phyloP scores from a whole-genome alignment of 768 basidiomycete species.

The Pleurotus citrinopileatus region DNA sequence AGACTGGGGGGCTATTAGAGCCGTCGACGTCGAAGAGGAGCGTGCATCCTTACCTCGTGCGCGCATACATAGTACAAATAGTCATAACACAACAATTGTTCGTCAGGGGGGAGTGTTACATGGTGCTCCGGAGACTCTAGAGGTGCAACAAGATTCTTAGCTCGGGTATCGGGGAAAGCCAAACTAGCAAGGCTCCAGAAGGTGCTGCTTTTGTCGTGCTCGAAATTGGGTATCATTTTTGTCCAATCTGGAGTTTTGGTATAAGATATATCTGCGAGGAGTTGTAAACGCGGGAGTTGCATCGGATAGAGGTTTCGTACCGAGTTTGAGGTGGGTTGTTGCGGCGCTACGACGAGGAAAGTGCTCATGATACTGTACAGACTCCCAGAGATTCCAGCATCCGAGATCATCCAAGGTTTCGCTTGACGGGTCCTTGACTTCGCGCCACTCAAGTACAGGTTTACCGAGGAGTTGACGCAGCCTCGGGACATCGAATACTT shows the following conservation, averaged over 20 bases:
- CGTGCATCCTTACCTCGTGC: constrained; percentile 34
- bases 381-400: constrained; percentile 56
- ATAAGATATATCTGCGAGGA: constrained; percentile 50
- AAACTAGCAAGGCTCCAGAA: constrained; percentile 48
- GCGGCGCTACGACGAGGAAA: constrained; percentile 36
- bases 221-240: constrained; percentile 41
- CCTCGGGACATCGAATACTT: constrained; percentile 58
- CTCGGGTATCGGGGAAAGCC: constrained; percentile 42
- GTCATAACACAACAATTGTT: constrained; percentile 50
- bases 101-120: constrained; percentile 46
- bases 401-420: constrained; percentile 43
- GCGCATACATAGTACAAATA: constrained; percentile 50
- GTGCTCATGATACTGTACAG: constrained; percentile 36
- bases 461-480: constrained; percentile 39
- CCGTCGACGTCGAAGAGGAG: constrained; percentile 2
- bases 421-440: constrained; percentile 50
- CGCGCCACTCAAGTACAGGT: constrained; percentile 61
- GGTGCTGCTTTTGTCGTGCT: constrained; percentile 40
- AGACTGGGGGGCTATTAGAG: constrained; percentile 30
- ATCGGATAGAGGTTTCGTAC: no score
- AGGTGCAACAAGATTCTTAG: constrained; percentile 35
- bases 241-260: constrained; percentile 47
- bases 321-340: constrained; percentile 37
- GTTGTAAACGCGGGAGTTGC: no score
- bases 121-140: constrained; percentile 36